These are phyloP conservation scores for Fusarium gaditjirri DNA, from an alignment of 2,329 filamentous ascomycete species.

Conservation along the genomic window DNA sequence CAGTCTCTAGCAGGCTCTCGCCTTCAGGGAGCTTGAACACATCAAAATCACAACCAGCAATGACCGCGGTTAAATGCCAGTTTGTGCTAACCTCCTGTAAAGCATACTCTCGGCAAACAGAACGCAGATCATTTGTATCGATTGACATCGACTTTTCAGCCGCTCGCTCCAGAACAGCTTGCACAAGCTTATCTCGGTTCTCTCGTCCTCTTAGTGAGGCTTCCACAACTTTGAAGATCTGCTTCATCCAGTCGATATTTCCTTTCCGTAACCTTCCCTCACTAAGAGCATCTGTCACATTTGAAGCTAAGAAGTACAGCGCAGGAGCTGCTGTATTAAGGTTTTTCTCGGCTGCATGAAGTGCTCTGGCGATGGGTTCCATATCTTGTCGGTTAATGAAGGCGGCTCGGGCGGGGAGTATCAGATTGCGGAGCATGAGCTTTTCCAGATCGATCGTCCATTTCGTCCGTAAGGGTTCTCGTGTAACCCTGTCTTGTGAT, in stretches of 20 bases:
- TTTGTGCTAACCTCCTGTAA: conserved; percentile 50
- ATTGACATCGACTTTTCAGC: conserved; percentile 49
- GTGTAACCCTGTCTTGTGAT: conserved; percentile 16
- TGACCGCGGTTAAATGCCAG: conserved; percentile 56
- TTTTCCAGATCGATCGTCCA: conserved; percentile 61
- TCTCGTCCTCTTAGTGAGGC: conserved; percentile 36
- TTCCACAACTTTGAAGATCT: conserved; percentile 50
- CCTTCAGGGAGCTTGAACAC: conserved; percentile 57
- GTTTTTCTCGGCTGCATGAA: conserved; percentile 52
- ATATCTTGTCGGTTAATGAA: conserved; percentile 58
- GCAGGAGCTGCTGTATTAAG: conserved; percentile 54
- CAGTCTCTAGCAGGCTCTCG: conserved; percentile 51
- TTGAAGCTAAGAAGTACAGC: conserved; percentile 57
- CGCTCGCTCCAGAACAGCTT: conserved; percentile 47
- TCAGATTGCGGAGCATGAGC: conserved; percentile 62
- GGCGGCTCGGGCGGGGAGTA: conserved; percentile 61
- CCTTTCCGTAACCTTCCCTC: conserved; percentile 48
- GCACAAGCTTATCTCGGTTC: conserved; percentile 45
- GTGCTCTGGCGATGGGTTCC: conserved; percentile 54
- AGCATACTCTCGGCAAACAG: conserved; percentile 57
- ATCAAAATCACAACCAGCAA: conserved; percentile 59
- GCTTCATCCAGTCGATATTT: conserved; percentile 53
- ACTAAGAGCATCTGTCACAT: conserved; percentile 36
- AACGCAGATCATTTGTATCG: conserved; percentile 54
- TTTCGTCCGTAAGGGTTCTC: conserved; percentile 34